Base-by-base conservation (phyloP, 345 rosid species). In the Eucalyptus leucophloia region DNA sequence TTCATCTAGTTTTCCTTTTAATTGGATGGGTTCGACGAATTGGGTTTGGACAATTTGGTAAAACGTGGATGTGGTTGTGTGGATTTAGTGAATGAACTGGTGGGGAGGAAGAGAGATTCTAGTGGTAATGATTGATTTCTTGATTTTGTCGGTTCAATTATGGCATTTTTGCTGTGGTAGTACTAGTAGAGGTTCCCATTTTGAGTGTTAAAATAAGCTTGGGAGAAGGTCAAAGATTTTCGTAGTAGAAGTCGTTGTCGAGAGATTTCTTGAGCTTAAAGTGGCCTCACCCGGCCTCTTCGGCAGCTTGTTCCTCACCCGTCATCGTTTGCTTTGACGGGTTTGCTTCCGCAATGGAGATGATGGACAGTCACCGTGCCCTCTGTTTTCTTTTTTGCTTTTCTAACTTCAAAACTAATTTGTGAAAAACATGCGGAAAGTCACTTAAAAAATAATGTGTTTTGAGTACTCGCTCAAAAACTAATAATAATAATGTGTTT, bases 41-140 rank as follows among this genome's bases (percentile, higher is more conserved):
- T 90, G 87, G 91, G 56, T 86, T 89, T 90, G 44, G 62, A 86
- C 72, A 65, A 72, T 91, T 90, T 81, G 86, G 89, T 88, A 2
- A 89, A 90, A 47, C 37, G 87, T 86, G 90, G 88, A 88, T 77
- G 88, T 21, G 90, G 37, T 65, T 17, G 72, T 6, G 89, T 86
- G 44, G 91, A 91, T 26, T 93, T 91, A 87, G 89, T 88, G 34
- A 93, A 87, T 86, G 94, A 95, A 86, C 91, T 92, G 87, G 90
- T 94, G 90, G 93, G 94, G 95, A 95, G 19, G 40, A 65, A 85
- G 86, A 45, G 50, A 26, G 87, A n/a, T 26, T 85, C 18, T 26
- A 26, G 34, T 19, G 42, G 32, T 13, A 9, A 47, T 42, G 28
- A 47, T 82, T 42, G 54, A 85, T 17, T 26, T 85, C 34, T 85